These are phyloP conservation scores for Elongisporangium senticosum DNA, from an alignment of 352 stramenopile genomes.

Conservation along the genomic window DNA sequence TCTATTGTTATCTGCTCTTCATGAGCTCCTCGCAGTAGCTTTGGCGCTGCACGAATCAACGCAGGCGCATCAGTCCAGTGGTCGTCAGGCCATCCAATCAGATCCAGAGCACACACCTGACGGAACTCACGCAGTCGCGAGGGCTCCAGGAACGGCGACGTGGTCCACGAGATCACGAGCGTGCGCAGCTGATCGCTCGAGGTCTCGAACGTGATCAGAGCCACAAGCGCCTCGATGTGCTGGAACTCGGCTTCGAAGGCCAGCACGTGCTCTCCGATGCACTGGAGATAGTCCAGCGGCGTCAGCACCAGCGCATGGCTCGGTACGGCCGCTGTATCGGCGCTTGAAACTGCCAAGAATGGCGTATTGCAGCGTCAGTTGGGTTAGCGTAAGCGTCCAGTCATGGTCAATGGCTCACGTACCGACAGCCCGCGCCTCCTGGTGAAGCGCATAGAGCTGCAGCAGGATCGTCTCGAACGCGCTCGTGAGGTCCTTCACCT, in stretches of 20 bases:
- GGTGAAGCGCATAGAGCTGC: constrained; percentile 54
- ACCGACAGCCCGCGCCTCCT: constrained; percentile 31
- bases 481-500: constrained; percentile 41
- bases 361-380: neutral
- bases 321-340: neutral
- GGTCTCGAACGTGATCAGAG: constrained; percentile 62
- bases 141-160: constrained; percentile 68
- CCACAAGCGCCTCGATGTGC: constrained; percentile 62
- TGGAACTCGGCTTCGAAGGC: constrained; percentile 80
- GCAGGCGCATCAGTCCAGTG: neutral
- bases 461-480: constrained; percentile 48
- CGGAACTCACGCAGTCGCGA: constrained; percentile 37
- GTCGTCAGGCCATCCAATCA: too few relatives aligned
- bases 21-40: neutral
- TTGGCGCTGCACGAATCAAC: neutral
- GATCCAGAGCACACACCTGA: constrained; percentile 24
- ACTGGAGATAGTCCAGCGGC: constrained; percentile 63
- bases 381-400: neutral
- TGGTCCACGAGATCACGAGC: constrained; percentile 79
- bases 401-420: constrained; percentile 4
- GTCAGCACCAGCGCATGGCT: constrained; percentile 22
- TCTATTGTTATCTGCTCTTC: constrained; percentile 9
- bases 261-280: constrained; percentile 56
- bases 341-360: constrained; percentile 6
- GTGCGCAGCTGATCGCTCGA: constrained; percentile 65